Base-by-base conservation (phyloP, 2,329 filamentous ascomycete species). In the Aspergillus sp. region DNA sequence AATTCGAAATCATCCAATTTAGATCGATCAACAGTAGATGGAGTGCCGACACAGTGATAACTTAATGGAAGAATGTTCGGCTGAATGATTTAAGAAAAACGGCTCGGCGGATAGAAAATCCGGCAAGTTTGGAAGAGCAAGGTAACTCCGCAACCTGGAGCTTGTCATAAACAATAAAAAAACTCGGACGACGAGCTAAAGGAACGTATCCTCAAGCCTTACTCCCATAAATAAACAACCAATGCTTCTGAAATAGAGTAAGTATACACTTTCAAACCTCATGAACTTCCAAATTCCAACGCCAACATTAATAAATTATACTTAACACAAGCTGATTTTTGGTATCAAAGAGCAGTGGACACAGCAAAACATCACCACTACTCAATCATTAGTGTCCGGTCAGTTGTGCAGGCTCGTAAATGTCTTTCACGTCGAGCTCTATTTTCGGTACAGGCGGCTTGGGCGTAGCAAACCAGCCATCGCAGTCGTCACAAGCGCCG, bases 391-490 rank as follows among this genome's bases (percentile, higher is more conserved):
- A 15, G 51, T n/a, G 27, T 20, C 52, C 42, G 2, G 37, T n/a
- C 39, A 37, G 20, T 40, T 24, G 20, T 5, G 27, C n/a, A 19
- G 7, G 15, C 40, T 52, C 34, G 47, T 30, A 41, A 48, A 66
- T 65, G 63, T 45, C 62, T 44, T 64, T 63, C 45, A 62, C 63
- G 24, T 57, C 66, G 17, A 54, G 65, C 46, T 71, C 72, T 53
- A 56, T 71, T 49, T 72, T 73, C 58, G 68, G 70, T 59, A 64
- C 65, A 22, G 62, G 61, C 54, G 66, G 65, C 30, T 54, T 72
- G 48, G 67, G 70, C 20, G 56, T 62, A 17, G 46, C 67, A 22
- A 57, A 65, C 20, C 64, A 70, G 44, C 54, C 27, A 30, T 39
- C 66, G 37, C 53, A 56, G 33, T 4, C 47, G 30, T 19, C 12